Percentiles rank a stretch among this genome's conserved stretches.
Evolutionary conservation across 106 monocot genomes (phyloP).

Genomic region (Apostasia shenzhenica): DNA sequence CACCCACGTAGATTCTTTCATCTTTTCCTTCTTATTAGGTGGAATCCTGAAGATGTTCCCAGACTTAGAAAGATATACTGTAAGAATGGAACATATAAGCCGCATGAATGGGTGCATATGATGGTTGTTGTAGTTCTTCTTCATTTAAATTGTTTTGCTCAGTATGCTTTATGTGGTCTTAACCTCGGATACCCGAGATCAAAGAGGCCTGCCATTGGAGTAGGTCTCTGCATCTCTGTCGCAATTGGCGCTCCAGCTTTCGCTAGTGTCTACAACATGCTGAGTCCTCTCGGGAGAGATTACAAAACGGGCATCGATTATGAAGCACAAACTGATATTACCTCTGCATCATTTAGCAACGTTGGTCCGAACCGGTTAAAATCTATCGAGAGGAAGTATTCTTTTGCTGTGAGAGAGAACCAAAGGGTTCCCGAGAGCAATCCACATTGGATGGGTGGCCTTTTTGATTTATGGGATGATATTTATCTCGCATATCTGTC

Average conservation of each 20-base stretch:
- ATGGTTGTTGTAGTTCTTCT: constrained; percentile 72
- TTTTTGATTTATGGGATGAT: constrained; percentile 53
- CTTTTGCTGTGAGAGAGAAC: constrained; percentile 30
- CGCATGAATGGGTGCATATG: constrained; percentile 80
- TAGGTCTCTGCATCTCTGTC: constrained; percentile 53
- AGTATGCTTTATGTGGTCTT: constrained; percentile 74
- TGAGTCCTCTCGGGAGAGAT: constrained; percentile 75
- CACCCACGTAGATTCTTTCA: constrained; percentile 61
- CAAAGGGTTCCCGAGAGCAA: constrained; percentile 15
- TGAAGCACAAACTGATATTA: constrained; percentile 22
- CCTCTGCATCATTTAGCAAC: neutral
- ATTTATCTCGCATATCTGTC: constrained; percentile 36
- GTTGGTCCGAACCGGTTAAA: constrained; percentile 8
- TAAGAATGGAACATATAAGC: constrained; percentile 74
- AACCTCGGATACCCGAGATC: constrained; percentile 66
- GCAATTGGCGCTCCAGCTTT: constrained; percentile 54
- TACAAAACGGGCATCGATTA: constrained; percentile 40
- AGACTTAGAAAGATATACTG: constrained; percentile 66
- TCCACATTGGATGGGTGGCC: constrained; percentile 48
- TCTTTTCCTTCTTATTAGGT: constrained; percentile 58
- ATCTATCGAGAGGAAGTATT: constrained; percentile 50
- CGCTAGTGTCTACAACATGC: constrained; percentile 62
- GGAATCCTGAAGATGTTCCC: constrained; percentile 44
- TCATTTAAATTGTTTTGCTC: constrained; percentile 74
- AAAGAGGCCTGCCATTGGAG: constrained; percentile 56